Base-by-base conservation (phyloP, 108 stramenopile species). In the Epithemia pelagica region DNA sequence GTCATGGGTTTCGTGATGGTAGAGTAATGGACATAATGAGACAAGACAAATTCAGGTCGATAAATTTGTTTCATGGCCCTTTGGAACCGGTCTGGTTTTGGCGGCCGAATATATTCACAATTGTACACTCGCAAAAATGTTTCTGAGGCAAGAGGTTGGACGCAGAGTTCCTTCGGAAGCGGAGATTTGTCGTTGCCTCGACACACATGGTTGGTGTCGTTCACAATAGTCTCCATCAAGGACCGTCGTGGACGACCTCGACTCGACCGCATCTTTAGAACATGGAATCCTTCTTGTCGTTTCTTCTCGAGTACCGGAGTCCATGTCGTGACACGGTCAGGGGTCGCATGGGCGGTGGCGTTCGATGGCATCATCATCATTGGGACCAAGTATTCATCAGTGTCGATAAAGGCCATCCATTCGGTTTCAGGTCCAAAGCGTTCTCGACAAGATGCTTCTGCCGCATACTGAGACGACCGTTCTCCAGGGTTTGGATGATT, bases 11-110 rank as follows among this genome's bases (percentile, higher is more conserved):
- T 59, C 24, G 91, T 92, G 1, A 92, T 78, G 26, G 86, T 86
- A 3, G 86, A 63, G 59, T 92, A 92, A 64, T 92, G 91, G 54
- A 92, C 88, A 74, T 84, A 92, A 65, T 92, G 91, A 30, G 72
- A 74, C 29, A 80, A 56, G 0, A 92, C 86, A 76, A 83, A 89
- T 0, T 74, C 66, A 2, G 91, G 83, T 24, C 78, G 84, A 62
- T 86, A 92, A 26, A 92, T 75, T 61, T 92, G 91, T 67, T 92
- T 92, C 77, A 83, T 87, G 19, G 90, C 90, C 58, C 90, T 73
- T 31, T 69, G 64, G 3, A 74, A 65, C 61, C 80, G 76, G 26
- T 77, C 74, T 20, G 87, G 87, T 62, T 80, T 82, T 20, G 90
- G 90, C 7, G 74, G 77, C 54, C 68, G 68, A 22, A 75, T 76